Evolutionary conservation across 768 basidiomycete species (phyloP), one percentile per base, ranked within the genome.

Genomic region (Boletus insuetus): DNA sequence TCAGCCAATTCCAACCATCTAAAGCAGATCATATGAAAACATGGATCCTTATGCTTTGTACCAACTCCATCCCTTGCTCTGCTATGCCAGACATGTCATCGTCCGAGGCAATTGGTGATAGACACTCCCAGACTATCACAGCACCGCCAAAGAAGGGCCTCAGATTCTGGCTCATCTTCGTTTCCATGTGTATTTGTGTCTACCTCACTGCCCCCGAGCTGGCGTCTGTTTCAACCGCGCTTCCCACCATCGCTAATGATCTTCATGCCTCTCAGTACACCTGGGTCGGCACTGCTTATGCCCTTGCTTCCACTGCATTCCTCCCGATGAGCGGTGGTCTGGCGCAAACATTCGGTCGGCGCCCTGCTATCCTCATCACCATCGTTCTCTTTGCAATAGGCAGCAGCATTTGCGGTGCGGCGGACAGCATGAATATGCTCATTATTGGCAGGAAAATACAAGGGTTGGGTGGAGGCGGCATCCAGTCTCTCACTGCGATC

Each of bases 271-370:
- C 61, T 38, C 64, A 77, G 26, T 80, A 76, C 49, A 58, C 73
- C 1, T 82, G 81, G 81, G 68, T 81, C 19, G 78, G 73, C 2
- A 63, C 71, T 3, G 75, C 78, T 4, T 83, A 77, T 54, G 67
- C 75, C 0, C 50, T 82, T 5, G 41, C 77, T 1, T 69, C 71
- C 0, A 75, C 79, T 4, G 74, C 77, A 0, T 59, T 77, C 43
- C 64, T 81, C 10, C 79, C 78, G 0, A 56, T 76, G 56, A 68
- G 68, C 29, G 75, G 77, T 4, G 68, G 69, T 12, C 58, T 77
- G 0, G 73, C 74, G 7, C 64, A 76, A 59, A 65, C 74, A 1
- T 77, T 80, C 46, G 79, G 79, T 6, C 67, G 78, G 0, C 61
- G 66, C 6, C 67, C 72, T 3, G 59, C 71, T 14, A 55, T 77